These are phyloP conservation scores for Daldinia loculata DNA, from an alignment of 495 filamentous ascomycete species.

Conservation along the genomic window DNA sequence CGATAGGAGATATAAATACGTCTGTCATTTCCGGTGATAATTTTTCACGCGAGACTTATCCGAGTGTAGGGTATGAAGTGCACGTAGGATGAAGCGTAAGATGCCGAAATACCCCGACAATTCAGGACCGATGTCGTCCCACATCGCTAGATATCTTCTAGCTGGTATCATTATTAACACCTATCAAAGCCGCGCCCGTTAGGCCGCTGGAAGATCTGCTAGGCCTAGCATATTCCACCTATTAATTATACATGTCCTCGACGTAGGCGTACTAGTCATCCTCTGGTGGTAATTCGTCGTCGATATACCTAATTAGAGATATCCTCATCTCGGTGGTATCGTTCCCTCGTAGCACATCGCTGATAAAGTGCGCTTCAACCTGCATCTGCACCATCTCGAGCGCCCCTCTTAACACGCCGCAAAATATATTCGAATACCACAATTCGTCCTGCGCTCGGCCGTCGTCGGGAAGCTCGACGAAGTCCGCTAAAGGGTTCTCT, in stretches of 20 bases:
- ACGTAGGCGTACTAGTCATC: slow-evolving; percentile 71
- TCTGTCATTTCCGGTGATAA: background rate
- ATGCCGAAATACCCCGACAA: background rate
- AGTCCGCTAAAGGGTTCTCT: slow-evolving; percentile 96
- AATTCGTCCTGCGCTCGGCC: slow-evolving; percentile 94
- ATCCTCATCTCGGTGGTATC: slow-evolving; percentile 98
- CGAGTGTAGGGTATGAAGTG: background rate
- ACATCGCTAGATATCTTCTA: background rate
- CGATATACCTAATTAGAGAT: slow-evolving; percentile 90
- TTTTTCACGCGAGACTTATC: background rate
- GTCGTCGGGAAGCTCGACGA: slow-evolving; percentile 96
- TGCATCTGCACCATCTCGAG: slow-evolving; percentile 99
- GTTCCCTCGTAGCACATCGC: slow-evolving; percentile 90
- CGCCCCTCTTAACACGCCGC: slow-evolving; percentile 87
- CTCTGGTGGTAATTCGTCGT: slow-evolving; percentile 96
- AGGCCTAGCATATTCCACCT: background rate
- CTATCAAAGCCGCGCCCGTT: background rate
- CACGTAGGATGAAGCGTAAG: background rate
- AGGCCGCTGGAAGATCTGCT: background rate
- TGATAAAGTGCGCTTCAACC: slow-evolving; percentile 96
- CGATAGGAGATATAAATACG: background rate
- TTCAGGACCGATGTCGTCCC: background rate
- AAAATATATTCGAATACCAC: slow-evolving; percentile 98
- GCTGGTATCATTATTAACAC: background rate
- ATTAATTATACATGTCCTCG: slow-evolving; percentile 2